These are phyloP conservation scores for Fraxinus dipetala DNA, from an alignment of 305 asterid species.

Conservation along the genomic window DNA sequence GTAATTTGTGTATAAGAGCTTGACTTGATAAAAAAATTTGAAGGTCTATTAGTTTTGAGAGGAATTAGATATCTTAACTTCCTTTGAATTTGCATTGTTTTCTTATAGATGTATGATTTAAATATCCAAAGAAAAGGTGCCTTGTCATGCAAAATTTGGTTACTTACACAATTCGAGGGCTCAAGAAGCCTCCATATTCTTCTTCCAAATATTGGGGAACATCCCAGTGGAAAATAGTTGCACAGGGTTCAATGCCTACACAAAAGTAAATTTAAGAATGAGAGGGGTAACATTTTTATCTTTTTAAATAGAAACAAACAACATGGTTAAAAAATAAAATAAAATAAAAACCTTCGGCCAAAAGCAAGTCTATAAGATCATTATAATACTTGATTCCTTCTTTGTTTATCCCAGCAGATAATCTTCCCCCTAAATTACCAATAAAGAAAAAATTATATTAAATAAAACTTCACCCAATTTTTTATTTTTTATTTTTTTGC, in stretches of 20 bases:
- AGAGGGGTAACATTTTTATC: too few species aligned
- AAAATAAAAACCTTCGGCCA: background rate
- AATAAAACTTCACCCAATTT: background rate
- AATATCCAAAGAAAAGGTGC: background rate
- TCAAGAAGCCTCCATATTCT: slow-evolving; percentile 14
- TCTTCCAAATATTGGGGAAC: slow-evolving; percentile 14
- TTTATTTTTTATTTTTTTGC: background rate
- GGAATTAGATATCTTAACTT: background rate
- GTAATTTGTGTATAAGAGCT: background rate
- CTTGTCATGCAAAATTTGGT: background rate
- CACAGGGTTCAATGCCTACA: slow-evolving; percentile 18
- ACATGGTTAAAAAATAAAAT: too few species aligned
- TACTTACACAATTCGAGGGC: slow-evolving; percentile 11
- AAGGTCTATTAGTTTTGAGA: background rate
- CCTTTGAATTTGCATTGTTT: background rate
- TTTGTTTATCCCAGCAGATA: background rate
- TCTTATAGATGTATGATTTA: background rate
- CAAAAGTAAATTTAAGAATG: background rate
- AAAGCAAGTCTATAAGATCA: background rate
- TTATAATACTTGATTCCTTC: background rate
- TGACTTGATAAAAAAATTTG: background rate
- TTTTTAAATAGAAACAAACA: background rate
- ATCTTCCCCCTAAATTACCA: background rate
- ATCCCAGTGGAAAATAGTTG: slow-evolving; percentile 25
- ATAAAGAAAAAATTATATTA: background rate